phyloP scores from a whole-genome alignment of 164 flowering plant genomes.

The Vitis rotundifolia region DNA sequence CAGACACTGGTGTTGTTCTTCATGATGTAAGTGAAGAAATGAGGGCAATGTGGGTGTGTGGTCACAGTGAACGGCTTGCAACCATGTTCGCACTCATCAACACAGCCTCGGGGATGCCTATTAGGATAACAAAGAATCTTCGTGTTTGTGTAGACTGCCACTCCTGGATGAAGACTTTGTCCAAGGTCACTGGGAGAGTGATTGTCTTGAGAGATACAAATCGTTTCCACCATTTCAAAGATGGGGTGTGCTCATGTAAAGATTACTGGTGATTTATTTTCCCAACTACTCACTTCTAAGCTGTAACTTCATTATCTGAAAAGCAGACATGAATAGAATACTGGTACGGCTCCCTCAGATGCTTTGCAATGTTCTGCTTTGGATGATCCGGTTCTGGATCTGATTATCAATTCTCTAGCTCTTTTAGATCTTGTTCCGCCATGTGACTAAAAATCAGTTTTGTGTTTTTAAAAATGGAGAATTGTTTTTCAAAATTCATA shows the following conservation, averaged over 20 bases:
- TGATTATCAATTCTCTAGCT: too few relatives aligned
- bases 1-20: slow-evolving; percentile 29
- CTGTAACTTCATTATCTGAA: too few relatives aligned
- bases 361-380: too few relatives aligned
- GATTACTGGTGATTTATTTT: slow-evolving; percentile 26
- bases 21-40: slow-evolving; percentile 30
- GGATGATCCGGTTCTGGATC: too few relatives aligned
- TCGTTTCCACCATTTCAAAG: slow-evolving; percentile 34
- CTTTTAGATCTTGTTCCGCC: too few relatives aligned
- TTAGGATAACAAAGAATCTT: slow-evolving; percentile 37
- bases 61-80: slow-evolving; percentile 38
- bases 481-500: too few relatives aligned
- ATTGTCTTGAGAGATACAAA: slow-evolving; percentile 35
- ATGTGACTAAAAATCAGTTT: too few relatives aligned
- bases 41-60: slow-evolving; percentile 35
- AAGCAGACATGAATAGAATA: too few relatives aligned
- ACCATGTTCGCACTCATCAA: slow-evolving; percentile 30
- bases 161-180: slow-evolving; percentile 35
- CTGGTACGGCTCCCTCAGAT: too few relatives aligned
- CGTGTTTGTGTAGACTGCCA: slow-evolving; percentile 43
- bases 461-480: too few relatives aligned
- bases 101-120: slow-evolving; percentile 22
- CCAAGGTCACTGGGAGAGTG: slow-evolving; percentile 24
- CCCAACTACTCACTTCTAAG: too few relatives aligned
- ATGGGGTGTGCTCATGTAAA: slow-evolving; percentile 32